Evolutionary conservation across 1,139 yeast genomes (phyloP), one percentile per base, ranked within the genome.

Genomic region (Yamadazyma epiphylla): DNA sequence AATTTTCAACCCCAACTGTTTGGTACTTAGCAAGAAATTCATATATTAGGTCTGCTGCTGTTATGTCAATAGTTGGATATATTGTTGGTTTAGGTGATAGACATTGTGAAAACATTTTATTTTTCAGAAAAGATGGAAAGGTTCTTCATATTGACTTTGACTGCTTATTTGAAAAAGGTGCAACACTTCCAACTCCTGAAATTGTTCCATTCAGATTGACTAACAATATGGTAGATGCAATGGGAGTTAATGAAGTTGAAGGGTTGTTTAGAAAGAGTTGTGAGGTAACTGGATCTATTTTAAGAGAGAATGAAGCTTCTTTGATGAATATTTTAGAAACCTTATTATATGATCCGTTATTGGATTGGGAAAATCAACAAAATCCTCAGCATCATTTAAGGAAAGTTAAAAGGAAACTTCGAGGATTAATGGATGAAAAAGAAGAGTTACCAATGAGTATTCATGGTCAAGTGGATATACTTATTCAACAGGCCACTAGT

Each of bases 41-140:
- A 16, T 94, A 76, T 51, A 78, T 86, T 0, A 66, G 95, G 31
- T 80, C 96, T 0, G 64, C 86, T 16, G 96, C 97, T 0, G 98
- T 89, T 0, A 94, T 94, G 98, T 89, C 97, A 0, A 88, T 94
- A 66, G 95, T 91, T 5, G 98, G 99, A 0, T 87, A 85, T 51
- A 78, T 91, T 34, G 67, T 83, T 26, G 94, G 95, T 5, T 69
- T 94, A 29, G 99, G 99, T 13, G 99, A 94, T 55, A 69, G 99
- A 19, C 99, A 94, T 52, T 85, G 95, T 47, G 98, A 94, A 50
- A 94, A 94, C 49, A 76, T 94, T 15, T 58, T 94, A 32, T 64
- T 91, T 28, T 75, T 82, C 48, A 80, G 82, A 43, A 74, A 71
- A 25, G 74, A 78, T 2, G 98, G 98, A 1, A 78, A 78, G 7